Base-by-base conservation (phyloP, 495 filamentous ascomycete species). In the Daldinia concentrica region DNA sequence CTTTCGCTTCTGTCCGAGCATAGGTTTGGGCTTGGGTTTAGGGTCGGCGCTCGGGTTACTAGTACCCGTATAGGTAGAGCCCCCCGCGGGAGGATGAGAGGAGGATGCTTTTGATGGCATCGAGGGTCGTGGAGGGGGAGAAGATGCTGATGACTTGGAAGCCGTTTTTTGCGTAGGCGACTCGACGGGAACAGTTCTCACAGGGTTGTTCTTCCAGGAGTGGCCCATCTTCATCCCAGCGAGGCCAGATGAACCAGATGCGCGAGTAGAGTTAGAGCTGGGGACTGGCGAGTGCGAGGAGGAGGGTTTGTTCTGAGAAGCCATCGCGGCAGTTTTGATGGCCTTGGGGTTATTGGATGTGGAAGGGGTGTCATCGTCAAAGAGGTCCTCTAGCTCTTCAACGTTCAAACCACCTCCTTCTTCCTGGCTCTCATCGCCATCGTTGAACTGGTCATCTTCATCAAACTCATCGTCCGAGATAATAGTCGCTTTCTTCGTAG, bases 1-100 rank as follows among this genome's bases (percentile, higher is more conserved):
- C 52, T 79, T 81, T 55, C 77, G 68, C 59, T 80, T 79, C 50
- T 63, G 70, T 17, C 64, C 54, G 3, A 17, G 34, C 8, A 66
- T 58, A 19, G 51, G 36, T 37, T 62, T 19, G 14, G 26, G 50
- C 19, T 45, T 56, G 22, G 36, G 64, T 29, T 45, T 66, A 14
- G 70, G 45, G 30, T 55, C 34, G 30, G 45, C 32, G 61, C 37
- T 6, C 19, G 39, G n/a, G 54, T 15, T 41, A 22, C 29, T 41
- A 11, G 15, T 41, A 27, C 30, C 54, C 4, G 59, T 29, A 43
- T 43, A 17, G 17, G 27, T 3, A 3, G 58, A 12, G 4, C 55
- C 22, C 30, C 29, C 24, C 2, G 36, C 3, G 12, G 29, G 22
- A 52, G 37, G 5, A 17, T 19, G 41, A 4, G 61, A 58, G 1